These are phyloP conservation scores for Berkeleyomyces rouxiae DNA, from an alignment of 2,329 filamentous ascomycete genomes.

Conservation along the genomic window DNA sequence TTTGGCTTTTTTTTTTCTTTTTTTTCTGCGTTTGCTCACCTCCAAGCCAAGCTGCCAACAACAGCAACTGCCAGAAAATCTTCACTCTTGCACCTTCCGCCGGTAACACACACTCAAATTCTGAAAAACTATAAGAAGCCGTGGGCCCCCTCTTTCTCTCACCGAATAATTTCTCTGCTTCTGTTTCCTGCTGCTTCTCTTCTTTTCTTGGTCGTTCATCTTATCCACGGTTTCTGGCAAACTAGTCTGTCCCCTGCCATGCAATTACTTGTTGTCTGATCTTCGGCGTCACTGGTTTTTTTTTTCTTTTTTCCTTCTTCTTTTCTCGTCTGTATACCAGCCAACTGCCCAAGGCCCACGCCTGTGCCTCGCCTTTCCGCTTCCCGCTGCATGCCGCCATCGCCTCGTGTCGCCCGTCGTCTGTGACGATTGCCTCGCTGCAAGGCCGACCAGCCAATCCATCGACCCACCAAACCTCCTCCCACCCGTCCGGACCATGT, in stretches of 20 bases:
- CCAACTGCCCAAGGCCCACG: too few species aligned
- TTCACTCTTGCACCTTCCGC: too few species aligned
- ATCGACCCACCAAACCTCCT: background rate
- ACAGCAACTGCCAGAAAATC: too few species aligned
- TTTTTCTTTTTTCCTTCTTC: slow-evolving; percentile 14
- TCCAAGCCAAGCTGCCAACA: too few species aligned
- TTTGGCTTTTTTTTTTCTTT: slow-evolving; percentile 15
- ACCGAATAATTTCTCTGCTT: too few species aligned
- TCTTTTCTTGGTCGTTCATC: too few species aligned
- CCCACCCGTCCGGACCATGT: background rate
- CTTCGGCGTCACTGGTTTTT: slow-evolving; percentile 3
- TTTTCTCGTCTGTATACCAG: background rate
- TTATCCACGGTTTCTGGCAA: too few species aligned
- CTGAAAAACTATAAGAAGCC: too few species aligned
- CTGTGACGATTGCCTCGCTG: background rate
- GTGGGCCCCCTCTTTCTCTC: too few species aligned
- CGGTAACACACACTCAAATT: too few species aligned
- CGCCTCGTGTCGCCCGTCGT: background rate
- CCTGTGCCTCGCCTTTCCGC: background rate
- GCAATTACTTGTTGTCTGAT: background rate
- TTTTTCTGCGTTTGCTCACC: background rate
- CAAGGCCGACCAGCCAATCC: background rate
- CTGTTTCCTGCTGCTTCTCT: too few species aligned
- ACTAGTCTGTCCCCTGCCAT: background rate
- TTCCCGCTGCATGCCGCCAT: background rate